phyloP scores from a whole-genome alignment of 2,329 filamentous ascomycete genomes.

The Diaporthe eres region DNA sequence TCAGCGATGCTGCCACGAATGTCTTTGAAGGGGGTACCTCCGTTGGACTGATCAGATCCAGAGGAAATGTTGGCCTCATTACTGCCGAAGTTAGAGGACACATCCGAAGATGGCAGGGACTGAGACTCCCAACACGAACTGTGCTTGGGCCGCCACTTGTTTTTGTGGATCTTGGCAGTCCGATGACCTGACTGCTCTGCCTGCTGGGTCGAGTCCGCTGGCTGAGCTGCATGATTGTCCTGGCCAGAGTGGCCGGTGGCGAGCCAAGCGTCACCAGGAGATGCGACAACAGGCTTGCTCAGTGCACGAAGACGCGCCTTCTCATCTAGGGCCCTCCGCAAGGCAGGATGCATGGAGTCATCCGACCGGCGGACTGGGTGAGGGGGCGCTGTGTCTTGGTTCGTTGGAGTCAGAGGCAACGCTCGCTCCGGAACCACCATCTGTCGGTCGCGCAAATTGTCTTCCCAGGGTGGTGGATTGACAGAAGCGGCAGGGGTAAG shows the following conservation, averaged over 20 bases:
- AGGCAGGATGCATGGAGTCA: neutral
- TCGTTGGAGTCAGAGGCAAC: neutral
- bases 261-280: neutral
- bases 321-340: neutral
- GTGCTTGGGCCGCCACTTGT: slow-evolving; percentile 35
- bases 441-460: neutral
- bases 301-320: neutral
- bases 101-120: slow-evolving; percentile 33
- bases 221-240: neutral
- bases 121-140: slow-evolving; percentile 30
- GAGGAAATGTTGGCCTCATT: neutral
- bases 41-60: neutral
- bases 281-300: neutral
- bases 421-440: neutral
- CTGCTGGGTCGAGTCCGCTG: neutral
- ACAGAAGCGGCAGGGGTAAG: neutral
- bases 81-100: slow-evolving; percentile 10
- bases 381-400: too few species aligned
- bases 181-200: neutral
- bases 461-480: slow-evolving; percentile 7
- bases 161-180: neutral
- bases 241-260: neutral
- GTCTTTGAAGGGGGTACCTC: slow-evolving; percentile 1
- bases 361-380: neutral
- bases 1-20: slow-evolving; percentile 38